These are phyloP conservation scores for Stenocarpella maydis DNA, from an alignment of 2,329 filamentous ascomycete genomes.

Conservation along the genomic window DNA sequence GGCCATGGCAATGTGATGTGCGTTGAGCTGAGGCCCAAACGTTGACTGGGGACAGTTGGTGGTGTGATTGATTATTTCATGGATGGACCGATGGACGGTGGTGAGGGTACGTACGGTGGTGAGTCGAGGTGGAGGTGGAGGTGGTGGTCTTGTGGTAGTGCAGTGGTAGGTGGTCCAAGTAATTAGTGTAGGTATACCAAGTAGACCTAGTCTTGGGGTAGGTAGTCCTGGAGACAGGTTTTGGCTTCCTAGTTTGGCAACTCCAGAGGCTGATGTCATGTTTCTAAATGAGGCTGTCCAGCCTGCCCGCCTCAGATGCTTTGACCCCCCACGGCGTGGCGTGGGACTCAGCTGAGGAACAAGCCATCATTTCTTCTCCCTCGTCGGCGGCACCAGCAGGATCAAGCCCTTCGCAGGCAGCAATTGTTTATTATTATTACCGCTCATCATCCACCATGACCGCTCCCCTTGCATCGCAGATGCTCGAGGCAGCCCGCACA, in stretches of 20 bases:
- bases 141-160: background rate
- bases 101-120: background rate
- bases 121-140: background rate
- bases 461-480: background rate
- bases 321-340: constrained; percentile 18
- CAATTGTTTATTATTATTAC: background rate
- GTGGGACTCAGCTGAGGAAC: constrained; percentile 24
- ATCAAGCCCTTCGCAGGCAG: constrained; percentile 13
- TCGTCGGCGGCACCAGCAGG: background rate
- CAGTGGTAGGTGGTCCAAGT: background rate
- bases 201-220: no score
- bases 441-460: background rate
- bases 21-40: constrained; percentile 14
- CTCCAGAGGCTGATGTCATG: constrained; percentile 20
- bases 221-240: no score
- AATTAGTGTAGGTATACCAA: no score
- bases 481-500: background rate
- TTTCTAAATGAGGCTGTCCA: constrained; percentile 20
- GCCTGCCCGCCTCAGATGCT: constrained; percentile 14
- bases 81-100: background rate
- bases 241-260: no score
- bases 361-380: constrained; percentile 23
- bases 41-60: background rate
- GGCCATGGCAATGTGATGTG: constrained; percentile 9
- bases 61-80: background rate